Base-by-base conservation (phyloP, 2,329 filamentous ascomycete species). In the Penicillium decumbens region DNA sequence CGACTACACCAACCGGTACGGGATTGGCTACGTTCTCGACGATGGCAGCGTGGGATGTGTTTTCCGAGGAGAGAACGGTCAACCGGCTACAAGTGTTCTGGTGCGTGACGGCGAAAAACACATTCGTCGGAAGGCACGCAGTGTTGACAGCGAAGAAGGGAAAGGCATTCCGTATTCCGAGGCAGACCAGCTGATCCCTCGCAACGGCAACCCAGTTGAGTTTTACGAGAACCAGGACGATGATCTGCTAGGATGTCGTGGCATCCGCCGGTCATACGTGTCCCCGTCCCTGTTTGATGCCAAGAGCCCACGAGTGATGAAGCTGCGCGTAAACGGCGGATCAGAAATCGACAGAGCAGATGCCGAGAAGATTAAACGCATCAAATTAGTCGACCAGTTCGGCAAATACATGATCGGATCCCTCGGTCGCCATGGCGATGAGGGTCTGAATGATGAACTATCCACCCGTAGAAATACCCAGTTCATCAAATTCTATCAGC, bases 331-430 rank as follows among this genome's bases (percentile, higher is more conserved):
- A 10, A 67, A 65, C 38, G 56, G 62, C 9, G 62, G 65, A 6
- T 46, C 63, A 3, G 67, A 70, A 5, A 49, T 61, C 23, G 65
- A 69, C n/a, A 65, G 66, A 28, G 68, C 68, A 4, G 73, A 75
- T 38, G 65, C 68, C 1, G 73, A 77, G 51, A 76, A 77, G 53
- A 68, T 76, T 53, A 76, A 74, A 56, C 68, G 73, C 20, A 67
- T 78, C 28, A 74, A 71, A 43, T 61, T 77, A 7, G 72, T 76
- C 37, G 74, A 76, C 53, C 75, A 77, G 46, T 77, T 78, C 49
- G 75, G 74, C 18, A 76, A 76, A 57, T 77, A 77, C 48, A 77
- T 78, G 75, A 75, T 75, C 52, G 74, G 75, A 39, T 70, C 70
- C 10, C 63, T 76, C 41, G 72, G 71, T 25, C 68, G 72, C 49